phyloP scores from a whole-genome alignment of 2,329 filamentous ascomycete genomes.

The Aspergillus candidus region DNA sequence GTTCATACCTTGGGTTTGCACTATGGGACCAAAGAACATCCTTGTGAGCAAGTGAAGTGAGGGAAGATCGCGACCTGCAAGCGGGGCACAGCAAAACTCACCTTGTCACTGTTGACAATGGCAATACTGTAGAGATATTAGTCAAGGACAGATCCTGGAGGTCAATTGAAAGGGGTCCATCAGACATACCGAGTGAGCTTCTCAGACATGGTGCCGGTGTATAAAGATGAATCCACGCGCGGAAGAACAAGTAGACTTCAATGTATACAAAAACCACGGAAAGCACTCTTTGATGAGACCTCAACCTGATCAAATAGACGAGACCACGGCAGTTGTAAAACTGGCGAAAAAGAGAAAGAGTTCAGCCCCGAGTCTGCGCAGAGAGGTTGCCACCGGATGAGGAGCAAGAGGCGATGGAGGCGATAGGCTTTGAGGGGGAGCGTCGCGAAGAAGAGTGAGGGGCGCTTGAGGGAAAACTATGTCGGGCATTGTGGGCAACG shows the following conservation, averaged over 20 bases:
- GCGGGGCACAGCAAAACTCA: conserved; percentile 41
- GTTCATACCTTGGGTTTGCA: conserved; percentile 75
- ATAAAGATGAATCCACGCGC: conserved; percentile 12
- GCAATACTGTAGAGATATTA: conserved; percentile 64
- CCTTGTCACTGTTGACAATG: conserved; percentile 98
- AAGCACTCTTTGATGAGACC: conserved; percentile 2
- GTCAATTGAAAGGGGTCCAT: not conserved
- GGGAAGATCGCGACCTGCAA: conserved; percentile 30
- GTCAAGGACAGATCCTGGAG: conserved; percentile 12
- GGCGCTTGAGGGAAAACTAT: conserved; percentile 21
- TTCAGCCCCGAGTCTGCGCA: conserved; percentile 12
- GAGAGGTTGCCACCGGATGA: conserved; percentile 8
- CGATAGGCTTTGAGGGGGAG: not conserved
- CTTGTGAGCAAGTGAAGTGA: conserved; percentile 37
- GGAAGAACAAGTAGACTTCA: conserved; percentile 1
- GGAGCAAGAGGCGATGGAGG: conserved; percentile 11
- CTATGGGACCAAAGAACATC: conserved; percentile 42
- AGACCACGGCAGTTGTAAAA: conserved; percentile 11
- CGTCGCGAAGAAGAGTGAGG: conserved; percentile 13
- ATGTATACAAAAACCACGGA: conserved; percentile 5
- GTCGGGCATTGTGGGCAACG: conserved; percentile 20
- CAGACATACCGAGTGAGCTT: conserved; percentile 79
- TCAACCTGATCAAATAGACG: conserved; percentile 6
- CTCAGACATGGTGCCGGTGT: conserved; percentile 66
- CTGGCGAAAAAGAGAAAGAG: conserved; percentile 11